These are phyloP conservation scores for Bipolaris victoriae DNA, from an alignment of 2,329 filamentous ascomycete species.

Conservation along the genomic window DNA sequence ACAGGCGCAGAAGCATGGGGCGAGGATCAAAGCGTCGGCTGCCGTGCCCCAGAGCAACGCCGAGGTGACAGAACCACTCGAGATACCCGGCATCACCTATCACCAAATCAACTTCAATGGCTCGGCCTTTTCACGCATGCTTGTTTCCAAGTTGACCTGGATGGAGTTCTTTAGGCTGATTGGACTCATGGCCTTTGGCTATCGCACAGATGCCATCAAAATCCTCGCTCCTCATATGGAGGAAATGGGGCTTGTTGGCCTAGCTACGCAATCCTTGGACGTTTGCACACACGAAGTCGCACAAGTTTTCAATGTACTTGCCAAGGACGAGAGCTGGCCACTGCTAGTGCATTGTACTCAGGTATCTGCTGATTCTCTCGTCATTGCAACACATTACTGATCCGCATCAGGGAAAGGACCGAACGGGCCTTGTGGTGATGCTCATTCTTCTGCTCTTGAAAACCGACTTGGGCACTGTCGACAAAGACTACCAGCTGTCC, in stretches of 20 bases:
- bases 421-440: slow-evolving; percentile 74
- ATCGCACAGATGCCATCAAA: slow-evolving; percentile 70
- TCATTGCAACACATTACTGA: too few relatives aligned
- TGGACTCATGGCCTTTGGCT: slow-evolving; percentile 68
- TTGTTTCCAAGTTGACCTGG: slow-evolving; percentile 73
- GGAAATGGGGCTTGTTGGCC: slow-evolving; percentile 71
- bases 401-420: slow-evolving; percentile 73
- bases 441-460: slow-evolving; percentile 69
- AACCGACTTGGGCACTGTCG: slow-evolving; percentile 65
- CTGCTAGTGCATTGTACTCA: slow-evolving; percentile 79
- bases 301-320: slow-evolving; percentile 58
- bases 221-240: slow-evolving; percentile 74
- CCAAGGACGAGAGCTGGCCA: slow-evolving; percentile 62
- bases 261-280: slow-evolving; percentile 73
- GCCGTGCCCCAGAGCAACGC: slow-evolving; percentile 57
- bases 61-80: slow-evolving; percentile 60
- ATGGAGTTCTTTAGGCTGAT: slow-evolving; percentile 68
- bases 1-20: slow-evolving; percentile 66
- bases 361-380: too few relatives aligned
- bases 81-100: slow-evolving; percentile 70
- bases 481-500: slow-evolving; percentile 74
- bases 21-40: slow-evolving; percentile 54
- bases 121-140: slow-evolving; percentile 68
- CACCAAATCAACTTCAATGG: slow-evolving; percentile 76
- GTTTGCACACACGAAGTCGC: slow-evolving; percentile 68